Conservation (phyloP, 2,329 filamentous ascomycete species). For the Ophiostoma ips region DNA sequence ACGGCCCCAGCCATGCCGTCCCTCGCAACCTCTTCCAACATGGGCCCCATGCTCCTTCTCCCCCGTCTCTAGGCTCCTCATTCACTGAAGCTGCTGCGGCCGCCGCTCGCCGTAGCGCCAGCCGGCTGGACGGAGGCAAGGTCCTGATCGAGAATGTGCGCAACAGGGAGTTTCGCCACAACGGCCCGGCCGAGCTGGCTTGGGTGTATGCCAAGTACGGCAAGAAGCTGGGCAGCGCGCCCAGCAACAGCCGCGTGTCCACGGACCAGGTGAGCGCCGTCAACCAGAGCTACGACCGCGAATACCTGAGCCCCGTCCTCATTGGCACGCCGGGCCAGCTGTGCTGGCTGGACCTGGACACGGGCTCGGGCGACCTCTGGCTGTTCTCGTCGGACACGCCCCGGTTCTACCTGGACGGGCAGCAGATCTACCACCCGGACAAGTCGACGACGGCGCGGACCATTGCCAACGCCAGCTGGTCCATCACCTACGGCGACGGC, state of each 20-base stretch:
- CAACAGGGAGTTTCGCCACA: conserved; percentile 22
- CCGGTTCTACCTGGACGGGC: conserved; percentile 29
- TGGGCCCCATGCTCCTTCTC: neutral
- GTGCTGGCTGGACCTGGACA: conserved; percentile 57
- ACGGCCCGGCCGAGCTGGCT: conserved; percentile 20
- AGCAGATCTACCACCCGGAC: conserved; percentile 30
- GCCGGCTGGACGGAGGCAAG: neutral
- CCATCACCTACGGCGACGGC: conserved; percentile 33
- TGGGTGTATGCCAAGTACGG: conserved; percentile 26
- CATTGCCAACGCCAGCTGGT: conserved; percentile 33
- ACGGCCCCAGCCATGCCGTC: neutral
- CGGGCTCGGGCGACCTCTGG: conserved; percentile 46
- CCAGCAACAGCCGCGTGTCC: conserved; percentile 1
- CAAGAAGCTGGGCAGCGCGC: conserved; percentile 15
- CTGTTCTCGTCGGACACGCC: conserved; percentile 37
- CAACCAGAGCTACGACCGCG: conserved; percentile 29
- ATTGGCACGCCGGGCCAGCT: conserved; percentile 44
- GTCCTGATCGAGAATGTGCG: conserved; percentile 21
- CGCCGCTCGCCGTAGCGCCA: neutral
- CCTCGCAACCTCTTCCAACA: neutral
- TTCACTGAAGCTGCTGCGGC: neutral
- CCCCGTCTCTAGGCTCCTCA: neutral
- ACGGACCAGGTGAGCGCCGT: conserved; percentile 17
- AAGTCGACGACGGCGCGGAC: conserved; percentile 29
- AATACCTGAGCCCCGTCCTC: conserved; percentile 47